Percentiles rank a stretch among this genome's conserved stretches.
Conservation (phyloP, 2,329 filamentous ascomycete species). For the Tolypocladium guangdongense region DNA sequence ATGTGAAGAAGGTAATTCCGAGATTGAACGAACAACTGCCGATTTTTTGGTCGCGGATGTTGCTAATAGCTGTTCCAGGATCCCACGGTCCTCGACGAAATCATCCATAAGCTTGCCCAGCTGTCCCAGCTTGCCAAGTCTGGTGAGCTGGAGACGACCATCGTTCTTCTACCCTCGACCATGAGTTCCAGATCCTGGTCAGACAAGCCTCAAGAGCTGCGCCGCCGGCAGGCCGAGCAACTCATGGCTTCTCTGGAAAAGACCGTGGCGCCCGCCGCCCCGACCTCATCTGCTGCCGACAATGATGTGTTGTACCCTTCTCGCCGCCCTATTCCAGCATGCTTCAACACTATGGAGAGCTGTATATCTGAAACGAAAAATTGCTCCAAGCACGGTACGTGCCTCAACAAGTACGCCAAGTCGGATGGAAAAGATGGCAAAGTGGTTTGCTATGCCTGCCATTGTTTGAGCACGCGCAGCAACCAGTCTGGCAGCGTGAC, state of each 20-base stretch:
- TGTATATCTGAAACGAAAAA: constrained; percentile 62
- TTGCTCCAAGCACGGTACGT: constrained; percentile 75
- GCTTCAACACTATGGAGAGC: constrained; percentile 58
- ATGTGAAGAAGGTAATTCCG: constrained; percentile 29
- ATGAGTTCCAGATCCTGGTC: constrained; percentile 30
- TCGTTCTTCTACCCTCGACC: constrained; percentile 43
- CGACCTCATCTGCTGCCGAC: constrained; percentile 12
- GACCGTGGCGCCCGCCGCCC: constrained; percentile 10
- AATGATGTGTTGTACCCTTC: constrained; percentile 24
- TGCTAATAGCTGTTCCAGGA: constrained; percentile 22
- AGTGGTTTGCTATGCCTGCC: constrained; percentile 64
- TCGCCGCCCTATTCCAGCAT: constrained; percentile 48
- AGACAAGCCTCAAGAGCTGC: constrained; percentile 29
- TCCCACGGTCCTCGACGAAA: constrained; percentile 27
- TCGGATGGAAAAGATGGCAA: constrained; percentile 26
- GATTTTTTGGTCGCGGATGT: neutral
- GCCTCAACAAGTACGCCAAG: constrained; percentile 53
- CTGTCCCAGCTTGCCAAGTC: constrained; percentile 33
- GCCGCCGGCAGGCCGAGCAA: constrained; percentile 36
- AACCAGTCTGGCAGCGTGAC: constrained; percentile 51
- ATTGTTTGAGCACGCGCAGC: constrained; percentile 52
- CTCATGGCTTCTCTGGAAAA: constrained; percentile 29
- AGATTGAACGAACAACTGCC: neutral
- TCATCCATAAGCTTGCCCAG: constrained; percentile 33
- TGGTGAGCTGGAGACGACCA: constrained; percentile 43